Evolutionary conservation across 495 filamentous ascomycete species (phyloP).

Genomic region (Sporormia fimetaria): DNA sequence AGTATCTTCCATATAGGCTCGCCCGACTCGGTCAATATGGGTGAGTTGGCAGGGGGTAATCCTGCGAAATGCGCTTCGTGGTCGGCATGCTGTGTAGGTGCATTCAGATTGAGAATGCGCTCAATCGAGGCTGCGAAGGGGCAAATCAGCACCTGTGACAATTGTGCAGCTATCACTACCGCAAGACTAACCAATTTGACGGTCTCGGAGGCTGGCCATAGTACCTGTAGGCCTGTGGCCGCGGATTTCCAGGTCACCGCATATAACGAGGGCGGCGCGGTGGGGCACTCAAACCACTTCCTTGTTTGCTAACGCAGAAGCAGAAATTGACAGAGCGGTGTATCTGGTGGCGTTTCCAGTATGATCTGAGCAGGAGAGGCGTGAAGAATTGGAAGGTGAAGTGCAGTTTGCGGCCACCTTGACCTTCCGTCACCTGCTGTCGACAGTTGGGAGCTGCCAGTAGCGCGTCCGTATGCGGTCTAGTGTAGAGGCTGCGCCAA

Average conservation of each 20-base stretch:
- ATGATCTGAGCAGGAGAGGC: too few species aligned
- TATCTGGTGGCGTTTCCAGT: too few species aligned
- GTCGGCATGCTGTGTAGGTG: conserved; percentile 43
- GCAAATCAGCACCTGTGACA: background rate
- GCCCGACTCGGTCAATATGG: conserved; percentile 78
- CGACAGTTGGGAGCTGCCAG: background rate
- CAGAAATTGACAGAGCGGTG: too few species aligned
- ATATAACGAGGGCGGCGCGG: conserved; percentile 12
- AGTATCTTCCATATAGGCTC: conserved; percentile 66
- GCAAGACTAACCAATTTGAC: conserved; percentile 70
- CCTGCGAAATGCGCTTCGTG: conserved; percentile 47
- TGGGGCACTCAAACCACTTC: too few species aligned
- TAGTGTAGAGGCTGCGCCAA: conserved; percentile 10
- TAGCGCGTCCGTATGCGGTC: conserved; percentile 8
- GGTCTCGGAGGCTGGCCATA: conserved; percentile 87
- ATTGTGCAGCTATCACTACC: background rate
- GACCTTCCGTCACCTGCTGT: background rate
- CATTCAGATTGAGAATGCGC: conserved; percentile 90
- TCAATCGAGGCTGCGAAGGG: conserved; percentile 68
- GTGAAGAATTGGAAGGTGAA: too few species aligned
- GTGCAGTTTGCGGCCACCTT: too few species aligned
- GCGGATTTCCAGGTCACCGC: conserved; percentile 17
- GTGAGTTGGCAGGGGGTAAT: conserved; percentile 55
- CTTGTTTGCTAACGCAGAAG: too few species aligned
- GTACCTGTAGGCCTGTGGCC: conserved; percentile 21